Base-by-base conservation (phyloP, 1,139 yeast genomes). In the Arxiozyma telluris region DNA sequence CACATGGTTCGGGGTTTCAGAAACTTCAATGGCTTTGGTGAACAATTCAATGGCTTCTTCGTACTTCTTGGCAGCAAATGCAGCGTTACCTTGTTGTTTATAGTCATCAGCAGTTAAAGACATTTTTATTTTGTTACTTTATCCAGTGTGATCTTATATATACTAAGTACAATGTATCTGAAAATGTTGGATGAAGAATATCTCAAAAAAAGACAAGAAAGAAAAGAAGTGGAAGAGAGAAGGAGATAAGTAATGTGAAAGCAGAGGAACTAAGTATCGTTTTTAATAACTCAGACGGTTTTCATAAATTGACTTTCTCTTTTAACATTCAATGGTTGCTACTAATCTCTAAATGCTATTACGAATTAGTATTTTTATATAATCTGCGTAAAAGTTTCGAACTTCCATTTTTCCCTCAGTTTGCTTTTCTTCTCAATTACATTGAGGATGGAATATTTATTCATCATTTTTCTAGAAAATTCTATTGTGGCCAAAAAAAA, bases 1-100 rank as follows among this genome's bases (percentile, higher is more conserved):
- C 25, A 93, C 97, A 69, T 91, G 97, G 70, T 89, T 90, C 60
- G 96, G 96, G 17, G 76, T 63, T 49, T 83, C 74, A 0, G 96
- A 84, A n/a, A 81, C 88, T 49, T 82, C 93, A 65, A 93, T 93
- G 47, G 98, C 98, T 71, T 87, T 79, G 41, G 93, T 74, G 73
- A 93, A 93, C 58, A 74, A 72, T 50, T 85, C 96, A 58, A 87
- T 81, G 51, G 98, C 98, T 63, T 82, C 79, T 20, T 76, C 73
- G 68, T 82, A 93, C 53, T 91, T 89, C 72, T 93, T 91, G 55
- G 90, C 88, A 46, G 90, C 83, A 69, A 93, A 93, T 53, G 91
- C 93, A 61, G 89, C 86, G 75, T 93, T 93, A 64, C 98, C 98
- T 72, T 87, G 80, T 50, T 87, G 82, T 72, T 86, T 86, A 67